Evolutionary conservation across 2,329 filamentous ascomycete species (phyloP).

Genomic region (Botrytis fragariae): DNA sequence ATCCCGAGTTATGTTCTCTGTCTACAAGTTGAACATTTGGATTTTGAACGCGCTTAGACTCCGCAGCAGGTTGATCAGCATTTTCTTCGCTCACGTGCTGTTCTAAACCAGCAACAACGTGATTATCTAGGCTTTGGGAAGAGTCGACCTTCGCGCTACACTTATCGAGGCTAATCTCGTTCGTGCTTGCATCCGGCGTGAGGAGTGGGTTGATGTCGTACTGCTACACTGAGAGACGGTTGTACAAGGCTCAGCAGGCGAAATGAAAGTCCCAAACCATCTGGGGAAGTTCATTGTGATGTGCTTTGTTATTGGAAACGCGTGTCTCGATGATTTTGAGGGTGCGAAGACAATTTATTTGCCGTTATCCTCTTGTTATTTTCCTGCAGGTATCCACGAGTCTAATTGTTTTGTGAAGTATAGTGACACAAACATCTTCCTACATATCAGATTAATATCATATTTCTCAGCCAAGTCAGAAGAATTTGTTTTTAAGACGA

Average conservation of each 20-base stretch:
- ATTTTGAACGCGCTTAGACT: neutral
- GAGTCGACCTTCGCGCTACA: neutral
- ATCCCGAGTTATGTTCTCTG: accelerated
- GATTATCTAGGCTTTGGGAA: neutral
- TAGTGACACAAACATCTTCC: neutral
- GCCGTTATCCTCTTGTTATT: neutral
- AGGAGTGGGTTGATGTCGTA: neutral
- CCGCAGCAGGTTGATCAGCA: neutral
- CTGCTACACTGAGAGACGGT: neutral
- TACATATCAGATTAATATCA: neutral
- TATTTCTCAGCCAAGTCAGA: neutral
- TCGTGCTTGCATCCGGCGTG: neutral
- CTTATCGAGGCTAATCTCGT: neutral
- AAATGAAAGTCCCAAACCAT: neutral
- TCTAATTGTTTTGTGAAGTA: neutral
- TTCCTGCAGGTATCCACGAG: neutral
- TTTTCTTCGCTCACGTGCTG: neutral
- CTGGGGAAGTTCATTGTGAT: neutral
- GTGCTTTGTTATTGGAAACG: neutral
- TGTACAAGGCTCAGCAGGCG: neutral
- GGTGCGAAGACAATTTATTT: neutral
- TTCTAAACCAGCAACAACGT: neutral
- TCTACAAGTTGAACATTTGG: neutral
- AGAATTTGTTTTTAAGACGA: neutral
- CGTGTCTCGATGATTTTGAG: neutral